Evolutionary conservation across 2,329 filamentous ascomycete species (phyloP).

Genomic region (Zymoseptoria pseudotritici): DNA sequence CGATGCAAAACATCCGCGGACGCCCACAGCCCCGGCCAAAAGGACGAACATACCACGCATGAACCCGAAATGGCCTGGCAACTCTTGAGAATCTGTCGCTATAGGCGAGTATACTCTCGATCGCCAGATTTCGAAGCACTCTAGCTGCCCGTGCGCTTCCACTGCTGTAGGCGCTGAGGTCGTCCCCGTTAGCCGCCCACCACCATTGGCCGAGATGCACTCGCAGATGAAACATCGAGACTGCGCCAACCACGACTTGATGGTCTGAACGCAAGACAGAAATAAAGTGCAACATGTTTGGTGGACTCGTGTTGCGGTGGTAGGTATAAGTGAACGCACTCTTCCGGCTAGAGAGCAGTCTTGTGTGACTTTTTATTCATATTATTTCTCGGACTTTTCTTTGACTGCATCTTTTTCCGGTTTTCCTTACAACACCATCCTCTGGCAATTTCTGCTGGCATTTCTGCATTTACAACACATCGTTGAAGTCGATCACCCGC

Average conservation of each 20-base stretch:
- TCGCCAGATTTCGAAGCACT: neutral
- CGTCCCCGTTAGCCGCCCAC: constrained; percentile 15
- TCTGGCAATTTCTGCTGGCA: neutral
- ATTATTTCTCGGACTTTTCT: constrained; percentile 6
- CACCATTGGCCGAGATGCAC: constrained; percentile 13
- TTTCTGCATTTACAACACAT: neutral
- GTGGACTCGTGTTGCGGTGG: constrained; percentile 2
- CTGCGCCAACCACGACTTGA: neutral
- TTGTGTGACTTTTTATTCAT: constrained; percentile 1
- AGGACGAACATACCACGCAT: neutral
- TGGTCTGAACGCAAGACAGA: constrained; percentile 3
- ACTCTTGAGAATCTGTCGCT: neutral
- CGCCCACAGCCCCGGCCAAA: constrained; percentile 4
- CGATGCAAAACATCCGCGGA: constrained; percentile 18
- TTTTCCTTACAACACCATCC: constrained; percentile 1
- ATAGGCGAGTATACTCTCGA: neutral
- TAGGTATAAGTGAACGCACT: constrained; percentile 2
- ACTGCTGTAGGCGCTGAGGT: constrained; percentile 18
- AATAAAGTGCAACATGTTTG: constrained; percentile 9
- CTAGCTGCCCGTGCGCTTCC: constrained; percentile 12
- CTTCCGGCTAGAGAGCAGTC: neutral
- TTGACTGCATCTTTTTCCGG: constrained; percentile 8
- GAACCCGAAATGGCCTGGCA: neutral
- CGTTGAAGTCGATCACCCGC: constrained; percentile 16
- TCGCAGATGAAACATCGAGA: neutral